Conservation (phyloP, 108 stramenopile species). For the Ochromonas danica region DNA sequence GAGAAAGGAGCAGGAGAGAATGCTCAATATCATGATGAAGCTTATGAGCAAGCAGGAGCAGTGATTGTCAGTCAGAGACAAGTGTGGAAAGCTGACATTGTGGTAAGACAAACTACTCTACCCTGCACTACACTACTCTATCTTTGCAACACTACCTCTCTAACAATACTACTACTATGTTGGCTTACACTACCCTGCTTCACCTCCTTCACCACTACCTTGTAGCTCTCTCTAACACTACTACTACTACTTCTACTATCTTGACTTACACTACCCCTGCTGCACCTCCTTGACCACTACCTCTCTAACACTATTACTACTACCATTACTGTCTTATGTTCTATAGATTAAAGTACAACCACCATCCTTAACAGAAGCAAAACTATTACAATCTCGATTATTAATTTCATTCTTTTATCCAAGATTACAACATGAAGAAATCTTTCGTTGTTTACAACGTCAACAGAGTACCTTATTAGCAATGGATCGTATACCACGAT, state of each 20-base stretch:
- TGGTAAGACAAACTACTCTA: constrained; percentile 43
- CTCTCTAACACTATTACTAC: constrained; percentile 7
- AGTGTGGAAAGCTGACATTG: constrained; percentile 77
- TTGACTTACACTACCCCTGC: constrained; percentile 14
- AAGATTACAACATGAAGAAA: background rate
- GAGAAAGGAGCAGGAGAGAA: constrained; percentile 72
- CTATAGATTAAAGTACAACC: constrained; percentile 26
- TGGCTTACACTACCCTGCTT: constrained; percentile 12
- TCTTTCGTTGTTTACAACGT: background rate
- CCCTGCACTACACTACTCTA: constrained; percentile 14
- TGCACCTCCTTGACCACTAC: constrained; percentile 13
- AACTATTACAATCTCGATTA: constrained; percentile 1
- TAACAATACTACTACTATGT: constrained; percentile 21
- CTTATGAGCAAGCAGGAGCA: constrained; percentile 90
- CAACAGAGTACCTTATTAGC: background rate
- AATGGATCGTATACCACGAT: constrained; percentile 22
- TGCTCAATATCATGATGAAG: constrained; percentile 84
- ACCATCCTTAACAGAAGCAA: constrained; percentile 7
- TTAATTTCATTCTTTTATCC: constrained; percentile 29
- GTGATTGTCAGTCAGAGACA: constrained; percentile 68
- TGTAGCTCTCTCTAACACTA: constrained; percentile 6
- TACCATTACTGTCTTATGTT: constrained; percentile 4
- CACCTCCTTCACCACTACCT: constrained; percentile 15
- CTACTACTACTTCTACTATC: constrained; percentile 16
- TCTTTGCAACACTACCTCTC: constrained; percentile 15